Percentiles rank a stretch among this genome's conserved stretches.
phyloP scores from a whole-genome alignment of 148 eudicot species.

The Fagopyrum esculentum region DNA sequence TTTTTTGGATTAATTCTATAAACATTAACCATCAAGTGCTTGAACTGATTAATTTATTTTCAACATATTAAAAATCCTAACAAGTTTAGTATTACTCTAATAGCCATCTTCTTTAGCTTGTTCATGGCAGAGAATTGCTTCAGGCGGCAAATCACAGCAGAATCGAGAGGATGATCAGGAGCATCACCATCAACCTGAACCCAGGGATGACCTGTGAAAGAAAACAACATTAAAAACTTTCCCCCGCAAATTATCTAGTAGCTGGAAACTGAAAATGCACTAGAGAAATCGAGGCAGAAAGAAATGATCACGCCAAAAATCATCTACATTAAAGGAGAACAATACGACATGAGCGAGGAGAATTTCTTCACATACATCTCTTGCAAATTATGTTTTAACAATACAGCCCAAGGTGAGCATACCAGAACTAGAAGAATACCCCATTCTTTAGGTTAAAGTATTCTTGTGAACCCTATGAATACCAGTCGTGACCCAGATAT shows the following conservation, averaged over 20 bases:
- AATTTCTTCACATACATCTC: neutral
- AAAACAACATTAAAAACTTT: neutral
- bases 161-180: conserved; percentile 20
- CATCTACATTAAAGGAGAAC: neutral
- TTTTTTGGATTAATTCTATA: neutral
- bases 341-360: neutral
- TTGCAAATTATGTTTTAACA: neutral
- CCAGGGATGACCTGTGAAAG: conserved; percentile 25
- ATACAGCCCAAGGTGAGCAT: neutral
- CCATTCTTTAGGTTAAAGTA: neutral
- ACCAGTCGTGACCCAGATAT: neutral
- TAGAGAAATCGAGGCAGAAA: neutral
- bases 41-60: neutral
- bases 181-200: conserved; percentile 19
- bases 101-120: conserved; percentile 22
- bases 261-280: neutral
- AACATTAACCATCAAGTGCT: neutral
- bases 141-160: conserved; percentile 22
- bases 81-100: conserved; percentile 15
- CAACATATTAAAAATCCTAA: neutral
- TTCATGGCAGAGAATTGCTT: conserved; percentile 27
- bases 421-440: neutral
- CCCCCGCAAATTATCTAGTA: neutral
- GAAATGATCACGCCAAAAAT: neutral
- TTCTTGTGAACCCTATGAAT: neutral